Conservation (phyloP, 1,139 yeast species). For the Pichiaceae sp. region DNA sequence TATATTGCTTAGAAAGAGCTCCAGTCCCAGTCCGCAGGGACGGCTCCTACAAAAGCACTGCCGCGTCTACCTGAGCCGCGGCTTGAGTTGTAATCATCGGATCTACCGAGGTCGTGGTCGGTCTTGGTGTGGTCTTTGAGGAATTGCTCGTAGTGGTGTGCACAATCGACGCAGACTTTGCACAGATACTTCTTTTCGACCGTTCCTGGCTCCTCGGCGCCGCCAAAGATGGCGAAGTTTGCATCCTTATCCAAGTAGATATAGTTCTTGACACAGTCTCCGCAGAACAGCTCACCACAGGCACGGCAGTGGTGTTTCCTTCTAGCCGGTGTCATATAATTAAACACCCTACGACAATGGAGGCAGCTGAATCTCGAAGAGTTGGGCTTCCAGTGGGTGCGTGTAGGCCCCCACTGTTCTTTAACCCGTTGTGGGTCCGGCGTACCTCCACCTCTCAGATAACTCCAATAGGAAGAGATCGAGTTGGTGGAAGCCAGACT, state of each 20-base stretch:
- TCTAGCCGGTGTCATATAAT: slow-evolving; percentile 49
- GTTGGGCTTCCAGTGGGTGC: slow-evolving; percentile 77
- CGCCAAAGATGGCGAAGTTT: slow-evolving; percentile 56
- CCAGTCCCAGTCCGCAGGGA: slow-evolving; percentile 80
- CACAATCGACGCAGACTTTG: slow-evolving; percentile 74
- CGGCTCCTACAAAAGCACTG: slow-evolving; percentile 24
- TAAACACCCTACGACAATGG: slow-evolving; percentile 59
- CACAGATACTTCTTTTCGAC: slow-evolving; percentile 32
- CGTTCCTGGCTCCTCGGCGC: slow-evolving; percentile 5
- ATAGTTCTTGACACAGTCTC: slow-evolving; percentile 49
- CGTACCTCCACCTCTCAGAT: slow-evolving; percentile 10
- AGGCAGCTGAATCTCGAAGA: slow-evolving; percentile 53
- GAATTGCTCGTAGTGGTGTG: slow-evolving; percentile 52
- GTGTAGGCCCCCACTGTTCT: slow-evolving; percentile 40
- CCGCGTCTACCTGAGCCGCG: slow-evolving; percentile 12
- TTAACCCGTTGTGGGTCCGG: background rate
- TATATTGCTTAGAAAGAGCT: slow-evolving; percentile 40
- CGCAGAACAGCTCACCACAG: slow-evolving; percentile 89
- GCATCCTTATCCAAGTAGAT: slow-evolving; percentile 61
- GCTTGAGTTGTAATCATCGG: slow-evolving; percentile 13
- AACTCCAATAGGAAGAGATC: slow-evolving; percentile 20
- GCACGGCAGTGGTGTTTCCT: slow-evolving; percentile 91
- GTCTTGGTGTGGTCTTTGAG: slow-evolving; percentile 27
- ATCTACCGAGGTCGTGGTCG: slow-evolving; percentile 19
- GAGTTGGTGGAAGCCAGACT: slow-evolving; percentile 19